phyloP scores from a whole-genome alignment of 192 early-diverging fungal genomes.

The Entomortierella parvispora region DNA sequence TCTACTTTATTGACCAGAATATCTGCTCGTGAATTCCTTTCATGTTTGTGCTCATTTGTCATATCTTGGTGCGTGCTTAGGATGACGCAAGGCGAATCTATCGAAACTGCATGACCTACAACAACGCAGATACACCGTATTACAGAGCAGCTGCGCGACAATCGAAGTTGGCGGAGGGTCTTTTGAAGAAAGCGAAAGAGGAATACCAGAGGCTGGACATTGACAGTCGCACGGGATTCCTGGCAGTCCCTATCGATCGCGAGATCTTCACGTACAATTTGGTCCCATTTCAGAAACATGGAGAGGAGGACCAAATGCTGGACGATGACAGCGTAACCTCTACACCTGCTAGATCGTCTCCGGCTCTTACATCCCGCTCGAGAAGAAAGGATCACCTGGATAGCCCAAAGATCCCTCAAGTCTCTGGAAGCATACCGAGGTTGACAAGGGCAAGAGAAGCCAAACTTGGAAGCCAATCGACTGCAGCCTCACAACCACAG shows the following conservation, averaged over 20 bases:
- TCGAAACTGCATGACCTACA: constrained; percentile 80
- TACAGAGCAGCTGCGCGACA: constrained; percentile 70
- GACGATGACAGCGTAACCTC: background rate
- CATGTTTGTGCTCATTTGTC: background rate
- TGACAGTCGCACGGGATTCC: constrained; percentile 48
- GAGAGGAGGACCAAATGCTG: background rate
- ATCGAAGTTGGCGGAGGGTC: constrained; percentile 42
- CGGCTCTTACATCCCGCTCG: constrained; percentile 5
- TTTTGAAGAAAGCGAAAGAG: constrained; percentile 54
- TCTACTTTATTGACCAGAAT: background rate
- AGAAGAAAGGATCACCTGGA: background rate
- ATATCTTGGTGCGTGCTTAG: constrained; percentile 44
- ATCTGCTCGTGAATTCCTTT: background rate
- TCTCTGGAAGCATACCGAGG: background rate
- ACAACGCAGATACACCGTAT: constrained; percentile 77
- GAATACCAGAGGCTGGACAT: constrained; percentile 56
- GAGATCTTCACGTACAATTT: constrained; percentile 64
- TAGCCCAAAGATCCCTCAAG: too few relatives aligned
- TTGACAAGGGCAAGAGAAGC: background rate
- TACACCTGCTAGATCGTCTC: background rate
- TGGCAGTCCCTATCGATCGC: constrained; percentile 55
- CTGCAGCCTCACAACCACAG: background rate
- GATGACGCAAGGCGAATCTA: constrained; percentile 77
- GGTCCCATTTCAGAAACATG: constrained; percentile 30
- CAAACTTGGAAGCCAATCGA: background rate